Conservation (phyloP, 352 stramenopile species). For the Thalassiosira livingstoniorum region DNA sequence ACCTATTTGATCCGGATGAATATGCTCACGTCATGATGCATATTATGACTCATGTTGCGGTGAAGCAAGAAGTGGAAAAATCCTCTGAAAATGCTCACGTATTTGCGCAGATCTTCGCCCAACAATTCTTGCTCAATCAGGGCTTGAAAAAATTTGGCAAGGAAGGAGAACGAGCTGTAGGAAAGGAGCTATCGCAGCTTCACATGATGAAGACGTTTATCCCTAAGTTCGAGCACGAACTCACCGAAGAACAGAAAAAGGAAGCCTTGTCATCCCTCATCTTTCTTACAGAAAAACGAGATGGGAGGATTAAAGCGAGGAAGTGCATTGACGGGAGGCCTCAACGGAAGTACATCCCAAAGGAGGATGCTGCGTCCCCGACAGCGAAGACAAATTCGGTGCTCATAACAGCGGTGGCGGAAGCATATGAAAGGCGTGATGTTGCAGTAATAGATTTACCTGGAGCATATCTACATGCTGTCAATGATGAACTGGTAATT, state of each 20-base stretch:
- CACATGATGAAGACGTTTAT: not conserved
- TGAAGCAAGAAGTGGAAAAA: too few species aligned
- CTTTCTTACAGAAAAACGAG: conserved; percentile 3
- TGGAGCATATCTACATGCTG: not conserved
- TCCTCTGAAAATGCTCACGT: too few species aligned
- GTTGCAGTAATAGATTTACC: not conserved
- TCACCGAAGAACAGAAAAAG: not conserved
- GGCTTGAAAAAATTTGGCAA: too few species aligned
- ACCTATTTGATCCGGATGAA: too few species aligned
- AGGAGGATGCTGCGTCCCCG: not conserved
- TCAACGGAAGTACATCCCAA: not conserved
- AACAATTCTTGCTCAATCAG: too few species aligned
- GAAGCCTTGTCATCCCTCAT: conserved; percentile 1
- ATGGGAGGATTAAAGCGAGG: not conserved
- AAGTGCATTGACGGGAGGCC: not conserved
- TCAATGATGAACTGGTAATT: not conserved
- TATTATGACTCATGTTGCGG: too few species aligned
- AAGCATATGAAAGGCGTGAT: not conserved
- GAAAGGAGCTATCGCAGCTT: too few species aligned
- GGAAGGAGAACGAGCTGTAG: too few species aligned
- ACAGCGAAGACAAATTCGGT: not conserved
- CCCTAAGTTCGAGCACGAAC: not conserved
- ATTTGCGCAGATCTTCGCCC: too few species aligned
- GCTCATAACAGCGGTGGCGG: not conserved
- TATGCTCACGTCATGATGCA: too few species aligned